These are phyloP conservation scores for Candida qinlingensis DNA, from an alignment of 805 yeast species.

Conservation along the genomic window DNA sequence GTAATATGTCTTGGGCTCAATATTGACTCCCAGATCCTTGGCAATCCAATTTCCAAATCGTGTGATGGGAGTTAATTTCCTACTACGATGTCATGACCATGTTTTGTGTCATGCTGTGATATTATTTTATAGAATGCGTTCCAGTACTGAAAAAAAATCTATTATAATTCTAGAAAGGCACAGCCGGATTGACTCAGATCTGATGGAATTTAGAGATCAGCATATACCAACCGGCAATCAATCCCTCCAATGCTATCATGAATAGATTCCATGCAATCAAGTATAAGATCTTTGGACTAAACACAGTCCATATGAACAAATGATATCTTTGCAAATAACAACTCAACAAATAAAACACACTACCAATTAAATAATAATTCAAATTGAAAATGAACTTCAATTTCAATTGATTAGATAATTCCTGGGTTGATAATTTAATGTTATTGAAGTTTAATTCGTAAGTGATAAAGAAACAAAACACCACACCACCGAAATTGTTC, in stretches of 20 bases:
- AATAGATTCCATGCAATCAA: constrained; percentile 69
- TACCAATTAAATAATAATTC: constrained; percentile 54
- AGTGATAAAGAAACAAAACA: constrained; percentile 45
- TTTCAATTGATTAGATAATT: constrained; percentile 1
- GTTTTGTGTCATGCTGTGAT: too few relatives aligned
- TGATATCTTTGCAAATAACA: constrained; percentile 78
- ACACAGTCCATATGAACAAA: constrained; percentile 95
- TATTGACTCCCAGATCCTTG: too few relatives aligned
- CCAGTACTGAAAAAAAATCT: too few relatives aligned
- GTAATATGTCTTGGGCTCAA: too few relatives aligned
- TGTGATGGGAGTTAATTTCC: too few relatives aligned
- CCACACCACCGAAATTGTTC: constrained; percentile 82
- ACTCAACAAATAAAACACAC: constrained; percentile 55
- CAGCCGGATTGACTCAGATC: not conserved
- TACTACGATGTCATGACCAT: too few relatives aligned
- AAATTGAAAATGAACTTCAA: constrained; percentile 25
- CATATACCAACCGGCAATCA: not conserved
- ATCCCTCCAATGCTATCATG: constrained; percentile 27
- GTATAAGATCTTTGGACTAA: constrained; percentile 86
- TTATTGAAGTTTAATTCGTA: constrained; percentile 26
- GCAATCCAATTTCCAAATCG: too few relatives aligned
- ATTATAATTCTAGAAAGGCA: not conserved
- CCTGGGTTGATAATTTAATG: constrained; percentile 3
- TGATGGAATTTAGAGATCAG: not conserved
- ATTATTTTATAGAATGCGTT: too few relatives aligned